Conservation (phyloP, 2,329 filamentous ascomycete genomes). For the Hypoxylon sp. region DNA sequence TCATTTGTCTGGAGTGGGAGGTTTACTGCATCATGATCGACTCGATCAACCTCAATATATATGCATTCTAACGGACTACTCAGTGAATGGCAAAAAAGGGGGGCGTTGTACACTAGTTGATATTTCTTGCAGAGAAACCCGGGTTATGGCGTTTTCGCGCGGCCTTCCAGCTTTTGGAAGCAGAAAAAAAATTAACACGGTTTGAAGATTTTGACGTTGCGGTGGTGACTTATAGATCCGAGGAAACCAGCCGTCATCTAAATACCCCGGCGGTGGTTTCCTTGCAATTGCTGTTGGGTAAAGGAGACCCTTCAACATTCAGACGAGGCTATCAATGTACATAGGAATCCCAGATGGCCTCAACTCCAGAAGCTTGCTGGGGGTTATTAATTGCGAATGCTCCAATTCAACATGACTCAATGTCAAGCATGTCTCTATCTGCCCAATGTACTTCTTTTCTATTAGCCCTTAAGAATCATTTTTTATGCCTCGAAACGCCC, state of each 20-base stretch:
- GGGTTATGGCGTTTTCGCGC: slow-evolving; percentile 33
- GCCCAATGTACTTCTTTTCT: slow-evolving; percentile 13
- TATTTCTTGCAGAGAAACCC: slow-evolving; percentile 11
- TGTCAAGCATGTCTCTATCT: slow-evolving; percentile 12
- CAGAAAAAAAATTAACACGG: slow-evolving; percentile 25
- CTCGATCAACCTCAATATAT: slow-evolving; percentile 47
- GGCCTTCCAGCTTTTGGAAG: slow-evolving; percentile 23
- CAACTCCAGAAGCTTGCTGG: slow-evolving; percentile 9
- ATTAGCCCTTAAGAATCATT: slow-evolving; percentile 8
- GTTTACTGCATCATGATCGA: slow-evolving; percentile 37
- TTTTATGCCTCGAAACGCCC: slow-evolving; percentile 30
- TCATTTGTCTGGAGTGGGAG: slow-evolving; percentile 33
- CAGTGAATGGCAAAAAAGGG: slow-evolving; percentile 33
- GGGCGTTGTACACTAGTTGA: slow-evolving; percentile 41
- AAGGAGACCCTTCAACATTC: slow-evolving; percentile 36
- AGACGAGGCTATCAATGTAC: slow-evolving; percentile 33
- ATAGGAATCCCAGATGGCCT: slow-evolving; percentile 38
- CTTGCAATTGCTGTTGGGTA: slow-evolving; percentile 36
- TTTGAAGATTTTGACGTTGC: slow-evolving; percentile 19
- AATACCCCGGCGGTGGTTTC: slow-evolving; percentile 35
- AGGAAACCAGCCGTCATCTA: slow-evolving; percentile 24
- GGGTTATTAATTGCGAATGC: slow-evolving; percentile 46
- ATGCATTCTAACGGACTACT: slow-evolving; percentile 45
- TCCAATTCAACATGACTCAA: slow-evolving; percentile 44
- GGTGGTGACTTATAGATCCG: slow-evolving; percentile 29